Evolutionary conservation across 495 filamentous ascomycete species (phyloP).

Genomic region (Aspergillus nanangensis): DNA sequence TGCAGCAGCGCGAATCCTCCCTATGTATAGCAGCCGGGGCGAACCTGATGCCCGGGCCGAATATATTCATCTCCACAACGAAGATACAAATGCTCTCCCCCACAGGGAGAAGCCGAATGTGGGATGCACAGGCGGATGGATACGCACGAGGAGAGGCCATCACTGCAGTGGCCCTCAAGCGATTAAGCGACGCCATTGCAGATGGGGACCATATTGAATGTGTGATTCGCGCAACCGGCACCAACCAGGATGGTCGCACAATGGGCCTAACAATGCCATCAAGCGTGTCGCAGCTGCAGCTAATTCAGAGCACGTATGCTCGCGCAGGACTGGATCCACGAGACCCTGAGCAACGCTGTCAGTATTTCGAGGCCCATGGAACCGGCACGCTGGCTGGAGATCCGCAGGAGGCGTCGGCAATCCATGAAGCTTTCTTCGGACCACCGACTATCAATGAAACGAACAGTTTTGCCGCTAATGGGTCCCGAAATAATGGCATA

Average conservation of each 20-base stretch:
- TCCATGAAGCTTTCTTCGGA: neutral
- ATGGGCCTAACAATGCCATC: slow-evolving; percentile 26
- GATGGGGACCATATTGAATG: slow-evolving; percentile 20
- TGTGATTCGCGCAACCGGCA: slow-evolving; percentile 24
- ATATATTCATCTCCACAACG: slow-evolving; percentile 18
- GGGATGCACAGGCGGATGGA: slow-evolving; percentile 54
- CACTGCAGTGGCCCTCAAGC: slow-evolving; percentile 25
- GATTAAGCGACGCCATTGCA: slow-evolving; percentile 24
- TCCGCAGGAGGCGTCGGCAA: slow-evolving; percentile 31
- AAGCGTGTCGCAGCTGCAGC: slow-evolving; percentile 13
- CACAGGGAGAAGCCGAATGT: slow-evolving; percentile 21
- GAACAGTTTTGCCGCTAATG: neutral
- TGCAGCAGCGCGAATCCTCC: neutral
- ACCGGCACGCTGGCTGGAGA: slow-evolving; percentile 35
- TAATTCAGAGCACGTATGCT: slow-evolving; percentile 18
- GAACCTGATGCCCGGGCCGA: slow-evolving; percentile 29
- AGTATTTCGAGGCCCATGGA: slow-evolving; percentile 31
- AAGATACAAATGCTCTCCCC: slow-evolving; percentile 47
- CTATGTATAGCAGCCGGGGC: slow-evolving; percentile 23
- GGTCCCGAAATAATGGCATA: too few species aligned
- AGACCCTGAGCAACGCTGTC: slow-evolving; percentile 2
- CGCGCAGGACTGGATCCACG: slow-evolving; percentile 12
- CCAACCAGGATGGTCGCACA: slow-evolving; percentile 27
- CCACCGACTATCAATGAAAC: too few species aligned
- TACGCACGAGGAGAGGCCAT: slow-evolving; percentile 58